A percentile compares a stretch with the other conserved stretches of the same genome.
phyloP scores from a whole-genome alignment of 768 basidiomycete species.

The Coprinopsis strossmayeri region DNA sequence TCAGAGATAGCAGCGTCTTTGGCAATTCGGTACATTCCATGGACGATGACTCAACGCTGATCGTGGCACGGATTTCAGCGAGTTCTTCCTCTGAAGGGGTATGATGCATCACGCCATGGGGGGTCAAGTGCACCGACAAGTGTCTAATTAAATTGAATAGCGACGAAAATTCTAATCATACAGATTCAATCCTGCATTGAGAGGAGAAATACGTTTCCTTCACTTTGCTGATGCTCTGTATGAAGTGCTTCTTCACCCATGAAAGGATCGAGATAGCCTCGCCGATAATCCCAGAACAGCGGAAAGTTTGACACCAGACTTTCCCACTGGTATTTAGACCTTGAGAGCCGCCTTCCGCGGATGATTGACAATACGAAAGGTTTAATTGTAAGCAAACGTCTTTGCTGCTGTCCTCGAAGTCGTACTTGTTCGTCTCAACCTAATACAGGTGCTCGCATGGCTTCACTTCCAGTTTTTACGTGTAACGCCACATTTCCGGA shows the following conservation, averaged over 20 bases:
- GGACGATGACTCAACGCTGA: conserved; percentile 26
- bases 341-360: conserved; percentile 38
- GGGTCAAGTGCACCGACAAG: no score
- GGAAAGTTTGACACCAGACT: conserved; percentile 36
- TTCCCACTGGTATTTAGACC: conserved; percentile 29
- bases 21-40: conserved; percentile 16
- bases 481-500: conserved; percentile 41
- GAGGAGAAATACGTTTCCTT: neutral
- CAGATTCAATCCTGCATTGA: neutral
- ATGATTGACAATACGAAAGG: conserved; percentile 32
- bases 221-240: conserved; percentile 4
- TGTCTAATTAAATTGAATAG: conserved; percentile 2
- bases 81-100: no score
- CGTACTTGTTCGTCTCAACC: conserved; percentile 19
- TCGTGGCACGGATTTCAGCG: conserved; percentile 29
- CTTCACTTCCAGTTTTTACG: conserved; percentile 27
- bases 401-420: conserved; percentile 11
- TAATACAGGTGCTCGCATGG: conserved; percentile 25
- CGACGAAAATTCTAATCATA: conserved; percentile 3
- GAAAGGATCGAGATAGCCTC: conserved; percentile 27
- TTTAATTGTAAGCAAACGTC: conserved; percentile 24
- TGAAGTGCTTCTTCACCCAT: conserved; percentile 6
- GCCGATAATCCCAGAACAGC: conserved; percentile 28
- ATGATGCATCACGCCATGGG: neutral
- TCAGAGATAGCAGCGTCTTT: conserved; percentile 25